Evolutionary conservation across 139 green algal species (phyloP), one percentile per base, ranked within the genome.

Genomic region (Pseudopediastrum boryanum): DNA sequence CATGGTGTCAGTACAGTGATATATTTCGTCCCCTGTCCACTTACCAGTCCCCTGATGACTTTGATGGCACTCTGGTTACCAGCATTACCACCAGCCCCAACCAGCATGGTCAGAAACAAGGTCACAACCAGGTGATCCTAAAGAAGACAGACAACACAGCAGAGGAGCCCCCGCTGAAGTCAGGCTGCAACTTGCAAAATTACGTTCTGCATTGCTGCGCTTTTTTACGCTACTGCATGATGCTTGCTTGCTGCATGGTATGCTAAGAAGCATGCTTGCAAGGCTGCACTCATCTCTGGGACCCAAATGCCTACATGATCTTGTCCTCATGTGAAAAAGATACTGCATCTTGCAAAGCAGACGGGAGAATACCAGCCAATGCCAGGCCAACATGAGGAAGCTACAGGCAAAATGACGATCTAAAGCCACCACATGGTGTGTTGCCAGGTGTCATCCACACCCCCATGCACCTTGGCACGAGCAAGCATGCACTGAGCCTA

Each of bases 101-200:
- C 94, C 38, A 98, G 89, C 94, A 97, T 98, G 29, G 95, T 98
- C 16, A 98, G 85, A 69, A 98, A 98, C 16, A 98, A 82, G 1
- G 94, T 98, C 19, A 98, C 89, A 29, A 97, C 92, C 33, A 97
- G 63, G 83, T 97, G 92, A 0, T 96, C 87, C 29, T 85, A 84
- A 2, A 95, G 68, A 19, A 96, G 82, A 77, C 65, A 23, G 13
- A 8, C 23, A 77, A 41, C 59, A 27, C 59, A 68, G 59, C 23
- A 68, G 12, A 68, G 19, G 21, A 16, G 19, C 16, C 21, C 48
- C 16, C 48, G 48, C 48, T 21, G 21, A 16, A n/a, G 48, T 58
- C 48, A 10, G 35, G 56, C 56, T 39, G 56, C 56, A 65, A 19
- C 56, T 39, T 8, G 8, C 9, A 19, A 10, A 27, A n/a, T n/a